Evolutionary conservation across 768 basidiomycete genomes (phyloP).

Genomic region (Kwoniella dendrophila): DNA sequence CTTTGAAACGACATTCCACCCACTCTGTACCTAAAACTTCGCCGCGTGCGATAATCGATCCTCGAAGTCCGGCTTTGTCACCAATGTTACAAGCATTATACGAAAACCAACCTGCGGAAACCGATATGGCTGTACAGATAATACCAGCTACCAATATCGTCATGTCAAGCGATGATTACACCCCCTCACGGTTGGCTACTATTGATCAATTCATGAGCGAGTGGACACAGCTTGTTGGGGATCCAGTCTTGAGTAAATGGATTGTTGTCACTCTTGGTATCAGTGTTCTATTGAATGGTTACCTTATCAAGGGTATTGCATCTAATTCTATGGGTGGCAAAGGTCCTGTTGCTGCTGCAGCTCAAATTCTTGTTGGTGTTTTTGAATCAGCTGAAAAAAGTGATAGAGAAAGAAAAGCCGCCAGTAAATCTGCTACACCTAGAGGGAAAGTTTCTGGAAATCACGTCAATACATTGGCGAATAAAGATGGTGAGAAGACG

Average conservation of each 20-base stretch:
- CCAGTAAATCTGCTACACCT: constrained; percentile 33
- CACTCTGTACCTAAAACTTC: constrained; percentile 41
- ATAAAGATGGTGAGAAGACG: constrained; percentile 45
- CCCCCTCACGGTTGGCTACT: constrained; percentile 58
- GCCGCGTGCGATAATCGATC: constrained; percentile 62
- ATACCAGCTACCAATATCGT: constrained; percentile 46
- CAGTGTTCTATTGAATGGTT: constrained; percentile 87
- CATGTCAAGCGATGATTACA: constrained; percentile 36
- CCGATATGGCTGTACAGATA: constrained; percentile 47
- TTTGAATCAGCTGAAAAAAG: constrained; percentile 37
- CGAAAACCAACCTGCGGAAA: constrained; percentile 50
- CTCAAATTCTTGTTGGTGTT: constrained; percentile 56
- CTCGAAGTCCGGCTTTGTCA: constrained; percentile 66
- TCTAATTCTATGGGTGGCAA: constrained; percentile 56
- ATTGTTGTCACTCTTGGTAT: constrained; percentile 84
- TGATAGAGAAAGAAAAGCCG: constrained; percentile 33
- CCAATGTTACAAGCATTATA: constrained; percentile 66
- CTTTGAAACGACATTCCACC: constrained; percentile 60
- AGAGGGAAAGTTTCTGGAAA: constrained; percentile 22
- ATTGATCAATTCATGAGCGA: constrained; percentile 84
- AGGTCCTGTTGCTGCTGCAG: constrained; percentile 57
- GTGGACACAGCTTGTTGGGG: constrained; percentile 89
- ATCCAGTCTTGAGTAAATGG: constrained; percentile 92
- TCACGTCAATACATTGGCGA: constrained; percentile 33
- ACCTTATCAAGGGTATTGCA: constrained; percentile 72